Evolutionary conservation across 495 filamentous ascomycete genomes (phyloP), one percentile per base, ranked within the genome.

Genomic region (Mytilinidion resinicola): DNA sequence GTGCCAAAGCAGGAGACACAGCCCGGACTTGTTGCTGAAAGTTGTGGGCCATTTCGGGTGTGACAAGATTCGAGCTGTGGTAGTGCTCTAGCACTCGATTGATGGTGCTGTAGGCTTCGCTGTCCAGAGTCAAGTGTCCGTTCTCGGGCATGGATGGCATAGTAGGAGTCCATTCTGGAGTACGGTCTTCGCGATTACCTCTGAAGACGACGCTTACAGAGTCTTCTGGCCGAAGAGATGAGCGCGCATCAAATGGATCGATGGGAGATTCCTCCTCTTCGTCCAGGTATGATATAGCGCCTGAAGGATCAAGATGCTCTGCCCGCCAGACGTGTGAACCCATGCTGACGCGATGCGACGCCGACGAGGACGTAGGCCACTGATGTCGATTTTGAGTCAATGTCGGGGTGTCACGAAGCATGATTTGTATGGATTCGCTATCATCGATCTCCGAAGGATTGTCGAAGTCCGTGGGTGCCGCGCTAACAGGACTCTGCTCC

Each of bases 341-440:
- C 48, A 62, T 57, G 42, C 51, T 57, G n/a, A 60, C 25, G 6
- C 52, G 63, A 15, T 55, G 63, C 20, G 62, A 59, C 11, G 54
- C 36, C 30, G 21, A 4, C 14, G 59, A 20, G 9, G 47, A 46
- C 17, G 49, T 37, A 7, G 17, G 39, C 35, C 46, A 34, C n/a
- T 19, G 12, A 12, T 41, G 36, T 39, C 25, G n/a, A 34, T 42
- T 33, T 25, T 51, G 33, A 19, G 25, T 19, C 14, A 66, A 53
- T 36, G 72, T 72, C 21, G 76, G 65, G 4, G 76, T 72, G 37
- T 76, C 73, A 36, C 73, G 71, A 49, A 83, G 70, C 80, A 85
- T 81, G 41, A 85, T 84, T 33, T 79, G 77, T 34, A 86, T 82
- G 0, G 83, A 84, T 58, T 80, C 82, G 59, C 76, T 73, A 46